phyloP scores from a whole-genome alignment of 2,329 filamentous ascomycete species.

The Orbilia brochopaga region DNA sequence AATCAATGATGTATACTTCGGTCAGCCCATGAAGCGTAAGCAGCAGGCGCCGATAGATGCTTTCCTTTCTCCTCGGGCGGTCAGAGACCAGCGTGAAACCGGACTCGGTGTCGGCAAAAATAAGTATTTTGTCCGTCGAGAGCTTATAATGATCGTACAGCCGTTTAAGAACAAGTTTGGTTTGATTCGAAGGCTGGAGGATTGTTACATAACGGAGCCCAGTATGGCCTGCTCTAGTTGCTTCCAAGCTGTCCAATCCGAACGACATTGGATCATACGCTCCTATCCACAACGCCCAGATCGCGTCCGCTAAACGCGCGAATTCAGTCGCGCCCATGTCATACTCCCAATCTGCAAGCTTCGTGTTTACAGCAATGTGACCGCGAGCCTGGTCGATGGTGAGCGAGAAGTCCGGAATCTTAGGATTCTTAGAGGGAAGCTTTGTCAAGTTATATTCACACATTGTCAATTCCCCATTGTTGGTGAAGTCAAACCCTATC shows the following conservation, averaged over 20 bases:
- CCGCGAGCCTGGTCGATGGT: too few relatives aligned
- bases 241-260: background rate
- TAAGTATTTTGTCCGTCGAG: background rate
- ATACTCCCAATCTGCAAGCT: too few relatives aligned
- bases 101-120: too few relatives aligned
- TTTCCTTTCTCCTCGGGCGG: background rate
- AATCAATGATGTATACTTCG: conserved; percentile 20
- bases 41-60: conserved; percentile 4
- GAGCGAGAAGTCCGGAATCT: too few relatives aligned
- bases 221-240: too few relatives aligned
- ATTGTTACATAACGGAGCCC: conserved; percentile 26
- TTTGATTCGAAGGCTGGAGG: conserved; percentile 19
- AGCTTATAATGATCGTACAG: background rate
- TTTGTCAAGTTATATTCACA: too few relatives aligned
- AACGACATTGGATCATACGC: background rate
- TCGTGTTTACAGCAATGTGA: too few relatives aligned
- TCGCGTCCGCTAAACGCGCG: conserved; percentile 14
- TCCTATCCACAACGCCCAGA: conserved; percentile 24
- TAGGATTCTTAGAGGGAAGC: too few relatives aligned
- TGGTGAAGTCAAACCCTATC: too few relatives aligned
- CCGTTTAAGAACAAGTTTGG: background rate
- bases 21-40: conserved; percentile 14
- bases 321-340: too few relatives aligned
- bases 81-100: too few relatives aligned
- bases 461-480: too few relatives aligned